Evolutionary conservation across 2,329 filamentous ascomycete species (phyloP).

Genomic region (Fusarium anthophilum): DNA sequence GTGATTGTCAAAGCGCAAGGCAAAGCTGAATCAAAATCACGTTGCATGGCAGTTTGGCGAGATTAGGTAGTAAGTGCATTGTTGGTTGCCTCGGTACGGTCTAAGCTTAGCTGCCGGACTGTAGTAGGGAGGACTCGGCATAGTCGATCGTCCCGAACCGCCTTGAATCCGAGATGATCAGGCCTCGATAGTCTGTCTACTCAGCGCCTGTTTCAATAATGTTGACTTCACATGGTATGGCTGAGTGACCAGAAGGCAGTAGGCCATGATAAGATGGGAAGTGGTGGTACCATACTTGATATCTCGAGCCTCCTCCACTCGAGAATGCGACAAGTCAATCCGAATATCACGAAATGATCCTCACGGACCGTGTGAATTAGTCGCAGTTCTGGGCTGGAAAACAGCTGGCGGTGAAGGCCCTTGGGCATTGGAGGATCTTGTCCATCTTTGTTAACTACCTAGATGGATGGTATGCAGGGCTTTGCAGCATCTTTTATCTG

Average conservation of each 20-base stretch:
- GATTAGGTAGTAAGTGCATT: constrained; percentile 7
- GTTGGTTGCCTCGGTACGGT: constrained; percentile 14
- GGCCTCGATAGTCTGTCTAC: not conserved
- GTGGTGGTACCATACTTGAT: constrained; percentile 14
- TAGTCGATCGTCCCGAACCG: constrained; percentile 32
- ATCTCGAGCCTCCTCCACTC: not conserved
- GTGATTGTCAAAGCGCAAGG: constrained; percentile 10
- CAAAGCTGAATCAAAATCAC: constrained; percentile 19
- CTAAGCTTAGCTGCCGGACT: not conserved
- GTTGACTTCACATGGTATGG: not conserved
- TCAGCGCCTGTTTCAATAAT: not conserved
- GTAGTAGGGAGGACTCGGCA: constrained; percentile 20
- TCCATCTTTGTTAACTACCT: not conserved
- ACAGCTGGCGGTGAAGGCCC: constrained; percentile 36
- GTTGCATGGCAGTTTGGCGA: constrained; percentile 34
- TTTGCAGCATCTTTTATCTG: constrained; percentile 19
- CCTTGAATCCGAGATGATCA: constrained; percentile 12
- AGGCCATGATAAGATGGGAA: constrained; percentile 19
- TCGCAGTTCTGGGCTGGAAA: not conserved
- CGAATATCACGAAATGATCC: constrained; percentile 14
- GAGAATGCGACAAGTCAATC: not conserved
- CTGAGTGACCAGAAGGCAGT: not conserved
- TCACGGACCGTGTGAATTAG: constrained; percentile 34
- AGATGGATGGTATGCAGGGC: constrained; percentile 17
- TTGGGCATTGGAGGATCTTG: constrained; percentile 1